A percentile compares a stretch with the other conserved stretches of the same genome.
Evolutionary conservation across 768 basidiomycete genomes (phyloP).

Genomic region (Suillus placidus): DNA sequence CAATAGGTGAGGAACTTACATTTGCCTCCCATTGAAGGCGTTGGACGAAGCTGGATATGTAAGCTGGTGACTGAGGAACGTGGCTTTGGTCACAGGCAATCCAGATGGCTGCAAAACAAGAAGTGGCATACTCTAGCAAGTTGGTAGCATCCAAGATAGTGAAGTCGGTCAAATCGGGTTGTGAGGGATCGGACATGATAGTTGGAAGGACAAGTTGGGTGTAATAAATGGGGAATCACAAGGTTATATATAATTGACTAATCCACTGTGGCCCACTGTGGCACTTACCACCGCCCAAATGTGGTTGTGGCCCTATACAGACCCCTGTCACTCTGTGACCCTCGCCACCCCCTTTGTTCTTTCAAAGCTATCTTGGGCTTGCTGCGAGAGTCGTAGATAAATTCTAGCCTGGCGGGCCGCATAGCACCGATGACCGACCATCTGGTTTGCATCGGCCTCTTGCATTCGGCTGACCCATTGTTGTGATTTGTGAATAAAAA

Average conservation of each 20-base stretch:
- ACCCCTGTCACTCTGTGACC: not conserved
- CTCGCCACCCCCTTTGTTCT: not conserved
- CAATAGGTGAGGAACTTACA: no score
- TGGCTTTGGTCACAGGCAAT: not conserved
- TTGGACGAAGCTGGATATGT: not conserved
- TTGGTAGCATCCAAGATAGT: not conserved
- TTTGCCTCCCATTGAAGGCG: no score
- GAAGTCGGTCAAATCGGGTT: accelerated
- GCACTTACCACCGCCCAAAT: no score
- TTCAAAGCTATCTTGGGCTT: not conserved
- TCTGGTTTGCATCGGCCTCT: no score
- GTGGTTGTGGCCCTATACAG: no score
- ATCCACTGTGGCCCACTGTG: no score
- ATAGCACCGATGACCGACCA: no score
- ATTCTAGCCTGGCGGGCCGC: not conserved
- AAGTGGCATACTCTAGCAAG: not conserved
- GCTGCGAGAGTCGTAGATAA: not conserved
- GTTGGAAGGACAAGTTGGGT: not conserved
- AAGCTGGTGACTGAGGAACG: not conserved
- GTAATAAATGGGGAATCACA: not conserved
- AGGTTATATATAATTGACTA: no score
- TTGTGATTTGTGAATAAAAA: no score
- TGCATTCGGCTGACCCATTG: no score
- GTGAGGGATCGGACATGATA: not conserved
- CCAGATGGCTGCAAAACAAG: not conserved